These are phyloP conservation scores for Tetrapisispora namnaoensis DNA, from an alignment of 805 yeast genomes.

Conservation along the genomic window DNA sequence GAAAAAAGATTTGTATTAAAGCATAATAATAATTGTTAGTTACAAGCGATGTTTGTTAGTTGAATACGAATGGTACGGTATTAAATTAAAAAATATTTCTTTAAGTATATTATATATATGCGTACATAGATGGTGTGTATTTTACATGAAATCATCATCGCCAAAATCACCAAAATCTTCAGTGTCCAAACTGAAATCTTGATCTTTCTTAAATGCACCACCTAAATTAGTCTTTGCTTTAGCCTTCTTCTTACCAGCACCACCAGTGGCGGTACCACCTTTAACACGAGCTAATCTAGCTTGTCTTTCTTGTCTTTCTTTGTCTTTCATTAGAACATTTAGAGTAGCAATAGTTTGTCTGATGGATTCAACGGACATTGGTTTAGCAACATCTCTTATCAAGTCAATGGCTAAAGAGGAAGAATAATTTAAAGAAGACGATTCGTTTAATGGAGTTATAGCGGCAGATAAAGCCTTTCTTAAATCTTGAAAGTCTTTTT, in stretches of 20 bases:
- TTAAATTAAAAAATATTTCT: not conserved
- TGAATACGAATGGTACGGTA: no score
- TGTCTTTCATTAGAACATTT: slow-evolving; percentile 71
- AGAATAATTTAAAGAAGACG: slow-evolving; percentile 57
- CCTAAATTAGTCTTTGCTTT: slow-evolving; percentile 60
- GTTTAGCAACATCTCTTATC: slow-evolving; percentile 73
- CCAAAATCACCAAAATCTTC: slow-evolving; percentile 51
- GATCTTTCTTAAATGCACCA: slow-evolving; percentile 56
- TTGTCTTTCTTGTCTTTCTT: slow-evolving; percentile 82
- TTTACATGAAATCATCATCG: slow-evolving; percentile 77
- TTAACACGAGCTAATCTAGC: slow-evolving; percentile 65
- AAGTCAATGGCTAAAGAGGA: slow-evolving; percentile 74
- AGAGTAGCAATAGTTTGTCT: slow-evolving; percentile 81
- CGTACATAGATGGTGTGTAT: not conserved
- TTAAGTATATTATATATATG: not conserved
- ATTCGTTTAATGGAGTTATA: slow-evolving; percentile 49
- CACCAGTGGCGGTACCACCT: slow-evolving; percentile 82
- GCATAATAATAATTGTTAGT: no score
- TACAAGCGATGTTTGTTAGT: not conserved
- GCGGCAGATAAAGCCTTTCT: slow-evolving; percentile 61
- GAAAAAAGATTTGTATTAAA: no score
- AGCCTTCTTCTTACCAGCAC: slow-evolving; percentile 92
- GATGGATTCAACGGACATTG: slow-evolving; percentile 70
- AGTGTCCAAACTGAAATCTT: slow-evolving; percentile 44
- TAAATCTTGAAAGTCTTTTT: slow-evolving; percentile 68